phyloP scores from a whole-genome alignment of 768 basidiomycete genomes.

The Tylopilus felleus region DNA sequence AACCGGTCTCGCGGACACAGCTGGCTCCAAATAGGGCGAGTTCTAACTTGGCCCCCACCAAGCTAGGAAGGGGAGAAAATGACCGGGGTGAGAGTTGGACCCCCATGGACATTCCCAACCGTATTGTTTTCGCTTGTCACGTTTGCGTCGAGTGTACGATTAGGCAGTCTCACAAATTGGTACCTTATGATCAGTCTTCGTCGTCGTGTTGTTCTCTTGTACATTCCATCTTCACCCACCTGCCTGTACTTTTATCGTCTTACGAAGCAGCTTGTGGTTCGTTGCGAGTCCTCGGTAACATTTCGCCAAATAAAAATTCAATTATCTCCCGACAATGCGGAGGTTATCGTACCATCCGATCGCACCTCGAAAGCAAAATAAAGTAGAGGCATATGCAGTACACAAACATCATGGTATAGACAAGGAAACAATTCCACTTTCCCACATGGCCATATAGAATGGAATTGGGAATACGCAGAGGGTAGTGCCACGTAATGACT shows the following conservation, averaged over 20 bases:
- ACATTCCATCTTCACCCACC: background rate
- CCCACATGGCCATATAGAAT: slow-evolving; percentile 4
- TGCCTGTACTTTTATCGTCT: background rate
- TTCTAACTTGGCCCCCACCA: slow-evolving; percentile 45
- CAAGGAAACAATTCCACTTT: slow-evolving; percentile 20
- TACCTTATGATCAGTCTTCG: background rate
- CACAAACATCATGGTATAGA: slow-evolving; percentile 29
- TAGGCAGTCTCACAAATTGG: slow-evolving; percentile 4
- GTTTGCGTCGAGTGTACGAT: slow-evolving; percentile 24
- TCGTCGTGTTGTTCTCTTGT: slow-evolving; percentile 10
- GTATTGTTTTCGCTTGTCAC: slow-evolving; percentile 7
- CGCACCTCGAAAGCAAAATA: slow-evolving; percentile 25
- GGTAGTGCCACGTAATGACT: slow-evolving; percentile 25
- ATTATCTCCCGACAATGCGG: slow-evolving; percentile 22
- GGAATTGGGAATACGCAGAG: slow-evolving; percentile 12
- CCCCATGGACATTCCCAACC: background rate
- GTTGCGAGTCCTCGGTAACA: no score
- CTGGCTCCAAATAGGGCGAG: slow-evolving; percentile 36
- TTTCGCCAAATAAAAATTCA: slow-evolving; percentile 13
- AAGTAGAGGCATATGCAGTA: slow-evolving; percentile 30
- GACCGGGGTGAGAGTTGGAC: slow-evolving; percentile 1
- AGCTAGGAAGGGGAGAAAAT: slow-evolving; percentile 48
- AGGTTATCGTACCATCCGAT: slow-evolving; percentile 9
- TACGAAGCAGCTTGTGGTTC: background rate
- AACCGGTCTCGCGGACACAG: slow-evolving; percentile 40